phyloP scores from a whole-genome alignment of 2,329 filamentous ascomycete genomes.

The Paecilomyces formosus region DNA sequence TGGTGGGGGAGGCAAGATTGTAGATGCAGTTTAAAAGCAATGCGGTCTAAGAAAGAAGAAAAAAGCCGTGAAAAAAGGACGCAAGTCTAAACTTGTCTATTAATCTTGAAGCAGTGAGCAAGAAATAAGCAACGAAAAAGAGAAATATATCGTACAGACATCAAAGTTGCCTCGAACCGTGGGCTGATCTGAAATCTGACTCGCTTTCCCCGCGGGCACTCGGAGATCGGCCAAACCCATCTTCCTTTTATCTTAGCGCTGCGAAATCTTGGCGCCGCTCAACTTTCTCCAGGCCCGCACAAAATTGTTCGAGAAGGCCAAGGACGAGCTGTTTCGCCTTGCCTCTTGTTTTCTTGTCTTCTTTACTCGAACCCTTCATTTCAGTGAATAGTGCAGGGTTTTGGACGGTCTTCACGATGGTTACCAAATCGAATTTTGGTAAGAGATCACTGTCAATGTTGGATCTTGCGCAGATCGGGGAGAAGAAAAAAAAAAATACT shows the following conservation, averaged over 20 bases:
- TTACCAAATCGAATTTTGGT: slow-evolving; percentile 28
- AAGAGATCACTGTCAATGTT: slow-evolving; percentile 6
- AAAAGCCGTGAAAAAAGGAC: background rate
- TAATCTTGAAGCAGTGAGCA: background rate
- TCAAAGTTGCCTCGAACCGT: background rate
- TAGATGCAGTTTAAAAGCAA: background rate
- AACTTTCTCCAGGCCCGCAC: slow-evolving; percentile 10
- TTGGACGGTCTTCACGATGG: slow-evolving; percentile 21
- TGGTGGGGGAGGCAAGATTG: slow-evolving; percentile 13
- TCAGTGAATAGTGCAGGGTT: slow-evolving; percentile 3
- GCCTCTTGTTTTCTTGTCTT: slow-evolving; percentile 8
- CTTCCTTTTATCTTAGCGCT: slow-evolving; percentile 29
- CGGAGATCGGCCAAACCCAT: slow-evolving; percentile 27
- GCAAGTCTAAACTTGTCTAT: background rate
- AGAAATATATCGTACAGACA: background rate
- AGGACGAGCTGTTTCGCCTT: slow-evolving; percentile 1
- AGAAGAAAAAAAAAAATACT: background rate
- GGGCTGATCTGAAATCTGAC: background rate
- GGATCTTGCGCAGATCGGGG: background rate
- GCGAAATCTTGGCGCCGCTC: slow-evolving; percentile 24
- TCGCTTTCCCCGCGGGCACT: background rate
- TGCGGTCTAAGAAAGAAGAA: background rate
- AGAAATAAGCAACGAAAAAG: background rate
- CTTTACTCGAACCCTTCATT: slow-evolving; percentile 6
- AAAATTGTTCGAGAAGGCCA: slow-evolving; percentile 11